Evolutionary conservation across 192 early-diverging fungal genomes (phyloP).

Genomic region (Mortierella antarctica): DNA sequence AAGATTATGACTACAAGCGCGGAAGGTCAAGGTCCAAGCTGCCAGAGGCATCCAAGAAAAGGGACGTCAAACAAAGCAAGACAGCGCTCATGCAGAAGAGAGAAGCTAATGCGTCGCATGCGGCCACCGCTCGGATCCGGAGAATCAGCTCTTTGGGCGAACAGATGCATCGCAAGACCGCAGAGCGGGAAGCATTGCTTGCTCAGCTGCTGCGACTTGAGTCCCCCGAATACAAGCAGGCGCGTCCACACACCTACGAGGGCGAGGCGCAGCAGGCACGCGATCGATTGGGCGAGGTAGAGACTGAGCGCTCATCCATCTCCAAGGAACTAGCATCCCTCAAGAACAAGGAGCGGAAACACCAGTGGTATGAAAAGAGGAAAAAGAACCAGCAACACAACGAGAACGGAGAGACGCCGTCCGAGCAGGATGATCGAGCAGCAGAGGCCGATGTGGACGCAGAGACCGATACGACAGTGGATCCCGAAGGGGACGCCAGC

Average conservation of each 20-base stretch:
- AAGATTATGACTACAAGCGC: conserved; percentile 67
- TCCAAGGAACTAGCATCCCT: conserved; percentile 49
- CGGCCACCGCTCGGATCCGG: conserved; percentile 42
- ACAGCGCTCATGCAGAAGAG: conserved; percentile 46
- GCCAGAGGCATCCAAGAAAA: conserved; percentile 50
- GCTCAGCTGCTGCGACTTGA: conserved; percentile 38
- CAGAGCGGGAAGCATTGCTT: conserved; percentile 35
- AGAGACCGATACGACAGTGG: conserved; percentile 43
- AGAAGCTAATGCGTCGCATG: conserved; percentile 55
- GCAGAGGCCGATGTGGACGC: conserved; percentile 40
- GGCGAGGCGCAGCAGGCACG: conserved; percentile 31
- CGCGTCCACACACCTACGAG: conserved; percentile 27
- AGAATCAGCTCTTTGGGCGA: conserved; percentile 49
- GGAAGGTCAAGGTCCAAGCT: conserved; percentile 67
- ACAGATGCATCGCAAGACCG: conserved; percentile 43
- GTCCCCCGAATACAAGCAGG: conserved; percentile 29
- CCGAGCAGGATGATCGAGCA: conserved; percentile 28
- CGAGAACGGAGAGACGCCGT: conserved; percentile 7
- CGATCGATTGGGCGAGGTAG: conserved; percentile 22
- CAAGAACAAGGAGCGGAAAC: conserved; percentile 67
- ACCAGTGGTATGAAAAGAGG: conserved; percentile 68
- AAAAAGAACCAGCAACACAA: conserved; percentile 48
- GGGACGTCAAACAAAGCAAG: conserved; percentile 36
- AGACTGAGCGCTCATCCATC: conserved; percentile 34
- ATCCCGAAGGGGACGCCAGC: conserved; percentile 45